Evolutionary conservation across 2,329 filamentous ascomycete genomes (phyloP), one percentile per base, ranked within the genome.

Genomic region (Daldinia eschscholtzii): DNA sequence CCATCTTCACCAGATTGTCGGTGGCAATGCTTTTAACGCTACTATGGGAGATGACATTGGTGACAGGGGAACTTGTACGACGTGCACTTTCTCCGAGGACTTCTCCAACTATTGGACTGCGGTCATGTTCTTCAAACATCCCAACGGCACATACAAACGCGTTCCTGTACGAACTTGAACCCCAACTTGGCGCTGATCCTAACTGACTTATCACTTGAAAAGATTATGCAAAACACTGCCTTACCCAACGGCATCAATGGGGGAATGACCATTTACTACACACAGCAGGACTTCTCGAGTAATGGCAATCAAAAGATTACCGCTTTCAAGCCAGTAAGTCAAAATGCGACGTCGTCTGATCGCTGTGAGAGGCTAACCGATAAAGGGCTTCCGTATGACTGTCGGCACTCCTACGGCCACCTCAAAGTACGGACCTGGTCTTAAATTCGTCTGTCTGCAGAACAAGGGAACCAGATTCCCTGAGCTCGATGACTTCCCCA

Each of bases 301-400:
- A 77, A 77, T 50, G 76, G 74, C 20, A 74, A 77, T 74, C 68
- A 76, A 50, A 81, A 82, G 73, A 82, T 83, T 33, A 84, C 81
- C 0, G 81, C 81, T 9, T 84, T 84, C 74, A 80, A 79, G 64
- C 79, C 81, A 13, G 79, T 81, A 64, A 72, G 79, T 72, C 3
- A 1, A 4, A 4, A 56, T 35, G 28, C 18, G 1, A 15, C 15
- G 3, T 18, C 10, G 4, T n/a, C 37, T 30, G 6, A 2, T 20
- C 1, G 41, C 26, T 6, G 12, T 37, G 52, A 46, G 10, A 60
- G 58, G 41, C 68, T 48, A 57, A 70, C 18, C 7, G 26, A 3
- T 0, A 5, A 52, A 81, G 79, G 81, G 81, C 18, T 84, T 84
- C 76, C 79, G 81, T 52, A 83, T 83, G 81, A 79, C 80, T 2